Conservation (phyloP, 2,329 filamentous ascomycete genomes). For the Colletotrichum sp. region DNA sequence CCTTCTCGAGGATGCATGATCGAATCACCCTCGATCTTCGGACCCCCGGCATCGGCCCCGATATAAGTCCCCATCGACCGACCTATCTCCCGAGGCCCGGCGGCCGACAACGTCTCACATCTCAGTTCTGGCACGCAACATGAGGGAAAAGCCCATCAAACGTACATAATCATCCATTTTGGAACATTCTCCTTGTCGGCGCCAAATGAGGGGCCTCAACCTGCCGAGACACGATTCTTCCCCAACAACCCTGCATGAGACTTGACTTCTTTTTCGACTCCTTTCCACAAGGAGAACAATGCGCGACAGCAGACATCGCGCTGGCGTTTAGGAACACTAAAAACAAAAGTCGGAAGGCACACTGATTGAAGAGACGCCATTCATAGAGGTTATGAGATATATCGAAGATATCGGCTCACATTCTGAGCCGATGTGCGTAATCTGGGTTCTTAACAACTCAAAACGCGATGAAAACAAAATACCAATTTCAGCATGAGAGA, state of each 20-base stretch:
- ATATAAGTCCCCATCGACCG: neutral
- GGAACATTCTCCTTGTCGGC: neutral
- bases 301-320: neutral
- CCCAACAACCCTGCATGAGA: neutral
- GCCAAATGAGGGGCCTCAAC: neutral
- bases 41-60: neutral
- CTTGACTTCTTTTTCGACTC: neutral
- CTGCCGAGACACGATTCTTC: neutral
- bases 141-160: neutral
- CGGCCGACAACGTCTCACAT: neutral
- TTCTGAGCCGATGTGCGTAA: neutral
- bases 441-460: neutral
- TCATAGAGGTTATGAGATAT: conserved; percentile 2
- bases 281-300: neutral
- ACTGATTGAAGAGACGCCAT: conserved; percentile 3
- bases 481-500: neutral
- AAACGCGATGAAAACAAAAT: neutral
- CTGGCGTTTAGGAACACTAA: conserved; percentile 11
- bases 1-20: conserved; percentile 67
- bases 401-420: neutral
- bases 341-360: conserved; percentile 9
- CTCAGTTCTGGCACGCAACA: neutral
- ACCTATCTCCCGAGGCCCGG: neutral
- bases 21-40: neutral
- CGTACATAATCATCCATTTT: neutral